Base-by-base conservation (phyloP, 108 stramenopile species). In the Epithemia pelagica region DNA sequence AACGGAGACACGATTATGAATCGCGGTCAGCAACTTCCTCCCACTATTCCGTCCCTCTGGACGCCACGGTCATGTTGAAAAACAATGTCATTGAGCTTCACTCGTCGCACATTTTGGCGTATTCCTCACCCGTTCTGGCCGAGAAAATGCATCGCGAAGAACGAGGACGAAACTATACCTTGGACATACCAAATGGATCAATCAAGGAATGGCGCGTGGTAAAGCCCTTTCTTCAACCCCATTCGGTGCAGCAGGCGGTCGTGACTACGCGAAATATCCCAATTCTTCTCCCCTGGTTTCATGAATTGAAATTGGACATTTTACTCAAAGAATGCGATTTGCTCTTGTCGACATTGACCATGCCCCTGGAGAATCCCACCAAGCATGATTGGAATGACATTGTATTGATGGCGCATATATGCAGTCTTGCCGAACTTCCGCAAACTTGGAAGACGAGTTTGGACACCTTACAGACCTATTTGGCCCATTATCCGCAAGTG, bases 211-310 rank as follows among this genome's bases (percentile, higher is more conserved):
- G 62, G 62, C 28, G 21, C 33, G 37, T 33, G 32, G 32, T 63
- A 22, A 23, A 63, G 19, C 32, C 62, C 1, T 63, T 63, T 51
- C 31, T 63, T 10, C 33, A 63, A 37, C 62, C 62, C 15, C 62
- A 24, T 51, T 33, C 37, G 5, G 37, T 46, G 1, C 62, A 51
- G 2, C 1, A 28, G n/a, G 62, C 37, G 32, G 32, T 32, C n/a
- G 32, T 63, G 20, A 51, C 32, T 1, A 2, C 23, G 1, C 62
- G 25, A 7, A 63, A 63, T 51, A 1, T 63, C 2, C 32, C 33
- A 1, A 33, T 25, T 25, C 23, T 63, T 2, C 23, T 63, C 2
- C 62, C 62, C 2, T 63, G 62, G 62, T 63, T 63, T 21, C 32
- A 63, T n/a, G 20, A 63, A 24, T 33, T 63, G 22, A 33, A 37